phyloP scores from a whole-genome alignment of 768 basidiomycete species.

The Lepiota brunneoincarnata region DNA sequence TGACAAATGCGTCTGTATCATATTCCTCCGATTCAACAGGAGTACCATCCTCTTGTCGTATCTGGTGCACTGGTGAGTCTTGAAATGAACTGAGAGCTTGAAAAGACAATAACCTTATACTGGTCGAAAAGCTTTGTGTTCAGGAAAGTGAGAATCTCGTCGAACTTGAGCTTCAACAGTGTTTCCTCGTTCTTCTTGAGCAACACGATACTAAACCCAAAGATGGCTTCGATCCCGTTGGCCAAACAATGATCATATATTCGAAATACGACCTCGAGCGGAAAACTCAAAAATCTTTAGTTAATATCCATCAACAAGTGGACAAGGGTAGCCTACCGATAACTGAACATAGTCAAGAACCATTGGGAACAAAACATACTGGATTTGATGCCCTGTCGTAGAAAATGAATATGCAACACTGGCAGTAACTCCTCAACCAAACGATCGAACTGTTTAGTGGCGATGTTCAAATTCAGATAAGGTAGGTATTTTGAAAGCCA shows the following conservation, averaged over 20 bases:
- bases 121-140: slow-evolving; percentile 80
- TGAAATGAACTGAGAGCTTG: background rate
- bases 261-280: slow-evolving; percentile 89
- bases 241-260: slow-evolving; percentile 97
- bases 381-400: slow-evolving; percentile 92
- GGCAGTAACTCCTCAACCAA: slow-evolving; percentile 91
- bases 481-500: slow-evolving; percentile 10
- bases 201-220: slow-evolving; percentile 88
- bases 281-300: slow-evolving; percentile 59
- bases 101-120: slow-evolving; percentile 54
- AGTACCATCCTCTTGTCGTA: slow-evolving; percentile 22
- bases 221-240: slow-evolving; percentile 95
- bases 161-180: slow-evolving; percentile 82
- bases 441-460: slow-evolving; percentile 82
- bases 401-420: slow-evolving; percentile 88
- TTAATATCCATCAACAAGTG: slow-evolving; percentile 2
- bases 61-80: slow-evolving; percentile 23
- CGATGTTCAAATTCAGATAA: background rate
- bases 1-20: slow-evolving; percentile 78
- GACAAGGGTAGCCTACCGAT: slow-evolving; percentile 53
- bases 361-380: slow-evolving; percentile 99
- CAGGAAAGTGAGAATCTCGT: slow-evolving; percentile 82
- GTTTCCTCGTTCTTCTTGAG: slow-evolving; percentile 85
- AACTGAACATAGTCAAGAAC: slow-evolving; percentile 97
- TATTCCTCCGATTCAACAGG: slow-evolving; percentile 39